These are phyloP conservation scores for Hapsidospora chrysogenum DNA, from an alignment of 495 filamentous ascomycete genomes.

Conservation along the genomic window DNA sequence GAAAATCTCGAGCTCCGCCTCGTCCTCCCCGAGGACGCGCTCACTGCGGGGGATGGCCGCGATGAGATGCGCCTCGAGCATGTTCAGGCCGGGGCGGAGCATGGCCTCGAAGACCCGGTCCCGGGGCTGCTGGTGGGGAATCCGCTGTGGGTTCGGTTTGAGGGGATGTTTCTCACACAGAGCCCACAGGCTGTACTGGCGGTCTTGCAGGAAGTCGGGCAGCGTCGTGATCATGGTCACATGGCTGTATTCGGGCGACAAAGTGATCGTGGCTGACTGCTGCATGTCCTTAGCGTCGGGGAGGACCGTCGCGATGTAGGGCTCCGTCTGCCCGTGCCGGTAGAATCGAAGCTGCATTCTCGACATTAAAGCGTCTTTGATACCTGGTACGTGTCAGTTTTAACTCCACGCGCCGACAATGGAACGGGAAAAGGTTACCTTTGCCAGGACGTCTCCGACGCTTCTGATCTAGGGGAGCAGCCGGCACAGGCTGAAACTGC, in stretches of 20 bases:
- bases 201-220: slow-evolving; percentile 30
- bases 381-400: slow-evolving; percentile 9
- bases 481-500: slow-evolving; percentile 14
- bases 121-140: slow-evolving; percentile 24
- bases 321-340: slow-evolving; percentile 37
- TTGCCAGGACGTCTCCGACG: slow-evolving; percentile 29
- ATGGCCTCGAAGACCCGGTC: slow-evolving; percentile 42
- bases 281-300: slow-evolving; percentile 44
- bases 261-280: slow-evolving; percentile 48
- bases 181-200: slow-evolving; percentile 45
- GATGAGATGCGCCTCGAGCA: slow-evolving; percentile 47
- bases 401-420: background rate
- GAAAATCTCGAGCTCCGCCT: slow-evolving; percentile 51
- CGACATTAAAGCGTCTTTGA: slow-evolving; percentile 42
- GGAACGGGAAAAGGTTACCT: slow-evolving; percentile 20
- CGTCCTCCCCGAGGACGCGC: slow-evolving; percentile 34
- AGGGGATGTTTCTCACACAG: slow-evolving; percentile 30
- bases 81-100: slow-evolving; percentile 44
- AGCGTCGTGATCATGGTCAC: slow-evolving; percentile 49
- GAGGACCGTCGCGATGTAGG: slow-evolving; percentile 35
- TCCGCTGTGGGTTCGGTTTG: slow-evolving; percentile 23
- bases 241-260: slow-evolving; percentile 44
- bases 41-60: slow-evolving; percentile 42
- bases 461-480: slow-evolving; percentile 8
- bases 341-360: slow-evolving; percentile 51